Percentiles rank a stretch among this genome's conserved stretches.
phyloP scores from a whole-genome alignment of 2,329 filamentous ascomycete species.

The Penicillium sp. region DNA sequence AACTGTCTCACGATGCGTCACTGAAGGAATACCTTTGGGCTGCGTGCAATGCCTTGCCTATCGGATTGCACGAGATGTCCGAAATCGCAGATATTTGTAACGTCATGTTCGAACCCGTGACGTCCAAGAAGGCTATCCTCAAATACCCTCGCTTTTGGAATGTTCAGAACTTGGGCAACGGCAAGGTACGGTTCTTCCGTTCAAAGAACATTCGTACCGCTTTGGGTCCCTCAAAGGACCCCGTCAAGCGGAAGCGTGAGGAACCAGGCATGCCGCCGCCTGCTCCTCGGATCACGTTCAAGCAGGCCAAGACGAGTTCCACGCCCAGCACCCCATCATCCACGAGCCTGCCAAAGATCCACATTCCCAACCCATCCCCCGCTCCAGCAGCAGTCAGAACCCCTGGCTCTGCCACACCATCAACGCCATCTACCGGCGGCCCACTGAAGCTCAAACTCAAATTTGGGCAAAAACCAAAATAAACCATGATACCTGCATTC shows the following conservation, averaged over 20 bases:
- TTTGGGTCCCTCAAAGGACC: constrained; percentile 31
- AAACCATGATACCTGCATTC: constrained; percentile 6
- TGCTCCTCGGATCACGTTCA: constrained; percentile 43
- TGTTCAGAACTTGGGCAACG: constrained; percentile 52
- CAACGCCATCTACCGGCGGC: constrained; percentile 32
- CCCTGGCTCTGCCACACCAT: constrained; percentile 30
- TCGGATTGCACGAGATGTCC: constrained; percentile 55
- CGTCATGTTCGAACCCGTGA: constrained; percentile 56
- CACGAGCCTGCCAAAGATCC: constrained; percentile 30
- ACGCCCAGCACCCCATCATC: constrained; percentile 26
- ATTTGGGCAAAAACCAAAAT: constrained; percentile 36
- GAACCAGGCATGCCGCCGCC: constrained; percentile 36
- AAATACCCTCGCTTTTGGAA: constrained; percentile 60
- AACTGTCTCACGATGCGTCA: constrained; percentile 49
- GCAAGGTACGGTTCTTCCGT: constrained; percentile 45
- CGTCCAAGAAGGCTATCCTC: constrained; percentile 51
- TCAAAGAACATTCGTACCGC: constrained; percentile 41
- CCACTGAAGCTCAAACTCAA: constrained; percentile 47
- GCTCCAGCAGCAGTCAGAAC: constrained; percentile 28
- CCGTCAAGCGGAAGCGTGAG: constrained; percentile 42
- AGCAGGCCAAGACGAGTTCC: constrained; percentile 37
- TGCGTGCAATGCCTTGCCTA: constrained; percentile 53
- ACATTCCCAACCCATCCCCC: constrained; percentile 35
- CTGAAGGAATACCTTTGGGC: constrained; percentile 58
- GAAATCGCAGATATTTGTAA: constrained; percentile 59